Conservation (phyloP, 352 stramenopile genomes). For the Phytophthora citrophthora region DNA sequence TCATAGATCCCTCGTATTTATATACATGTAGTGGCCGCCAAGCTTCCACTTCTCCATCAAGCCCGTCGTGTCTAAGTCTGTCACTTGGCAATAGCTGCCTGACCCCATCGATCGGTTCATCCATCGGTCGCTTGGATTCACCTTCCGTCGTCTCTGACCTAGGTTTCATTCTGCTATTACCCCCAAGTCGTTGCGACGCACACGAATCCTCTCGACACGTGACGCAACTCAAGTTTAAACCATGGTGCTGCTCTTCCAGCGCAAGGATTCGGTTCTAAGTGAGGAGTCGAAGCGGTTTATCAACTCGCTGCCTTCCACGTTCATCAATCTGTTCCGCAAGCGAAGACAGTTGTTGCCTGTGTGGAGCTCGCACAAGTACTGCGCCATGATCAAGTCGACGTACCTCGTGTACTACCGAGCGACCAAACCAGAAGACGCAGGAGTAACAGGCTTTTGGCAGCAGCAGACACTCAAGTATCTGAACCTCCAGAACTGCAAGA, state of each 20-base stretch:
- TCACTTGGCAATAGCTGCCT: constrained; percentile 29
- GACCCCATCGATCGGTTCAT: constrained; percentile 21
- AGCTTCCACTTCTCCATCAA: too few species aligned
- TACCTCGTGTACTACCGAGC: constrained; percentile 87
- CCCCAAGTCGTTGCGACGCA: constrained; percentile 5
- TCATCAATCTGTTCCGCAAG: constrained; percentile 88
- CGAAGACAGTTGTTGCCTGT: constrained; percentile 78
- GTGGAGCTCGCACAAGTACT: constrained; percentile 89
- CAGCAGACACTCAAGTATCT: constrained; percentile 71
- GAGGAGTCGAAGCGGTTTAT: constrained; percentile 87
- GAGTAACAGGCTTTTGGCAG: constrained; percentile 26
- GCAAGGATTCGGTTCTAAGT: constrained; percentile 70
- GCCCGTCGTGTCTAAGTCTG: constrained; percentile 22
- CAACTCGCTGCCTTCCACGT: constrained; percentile 83
- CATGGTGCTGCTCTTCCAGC: constrained; percentile 87
- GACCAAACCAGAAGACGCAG: constrained; percentile 56
- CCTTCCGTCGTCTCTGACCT: neutral
- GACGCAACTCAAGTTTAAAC: neutral
- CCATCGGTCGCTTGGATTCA: constrained; percentile 14
- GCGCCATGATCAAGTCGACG: constrained; percentile 88
- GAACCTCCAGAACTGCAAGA: constrained; percentile 76
- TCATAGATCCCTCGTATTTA: neutral
- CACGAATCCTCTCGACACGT: neutral
- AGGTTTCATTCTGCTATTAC: constrained; percentile 30
- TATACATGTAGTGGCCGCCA: too few species aligned